Conservation (phyloP, 371 early-diverging fungal species). For the Haplosporangium sp. region DNA sequence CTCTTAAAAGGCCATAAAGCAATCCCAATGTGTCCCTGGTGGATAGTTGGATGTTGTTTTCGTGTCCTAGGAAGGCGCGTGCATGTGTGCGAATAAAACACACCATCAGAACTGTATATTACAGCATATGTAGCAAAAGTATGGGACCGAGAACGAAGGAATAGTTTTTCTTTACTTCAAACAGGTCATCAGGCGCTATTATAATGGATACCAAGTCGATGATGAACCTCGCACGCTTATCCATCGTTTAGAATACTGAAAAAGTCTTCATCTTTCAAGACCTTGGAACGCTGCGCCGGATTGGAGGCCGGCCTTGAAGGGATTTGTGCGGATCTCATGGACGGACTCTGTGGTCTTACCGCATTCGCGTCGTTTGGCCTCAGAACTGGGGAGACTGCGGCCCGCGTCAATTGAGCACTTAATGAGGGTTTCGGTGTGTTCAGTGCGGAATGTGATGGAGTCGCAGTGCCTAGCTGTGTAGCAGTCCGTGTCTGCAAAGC, state of each 20-base stretch:
- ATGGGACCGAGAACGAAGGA: no score
- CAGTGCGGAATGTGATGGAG: no score
- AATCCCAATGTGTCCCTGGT: slow-evolving; percentile 10
- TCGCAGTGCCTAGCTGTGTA: no score
- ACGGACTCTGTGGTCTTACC: not conserved
- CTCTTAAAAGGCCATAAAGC: no score
- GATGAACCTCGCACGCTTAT: not conserved
- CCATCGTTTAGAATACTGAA: slow-evolving; percentile 39
- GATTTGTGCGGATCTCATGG: slow-evolving; percentile 1
- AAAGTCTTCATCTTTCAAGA: slow-evolving; percentile 38
- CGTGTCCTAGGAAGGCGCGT: not conserved
- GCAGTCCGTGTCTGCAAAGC: no score
- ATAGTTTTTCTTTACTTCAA: no score
- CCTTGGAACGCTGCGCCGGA: slow-evolving; percentile 11
- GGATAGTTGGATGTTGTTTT: not conserved
- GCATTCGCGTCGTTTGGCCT: no score
- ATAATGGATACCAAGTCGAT: not conserved
- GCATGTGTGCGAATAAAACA: not conserved
- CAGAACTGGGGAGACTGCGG: no score
- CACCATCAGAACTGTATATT: not conserved
- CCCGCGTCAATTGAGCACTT: no score
- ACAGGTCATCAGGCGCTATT: no score
- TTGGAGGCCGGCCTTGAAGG: not conserved
- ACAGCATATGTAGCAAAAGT: not conserved
- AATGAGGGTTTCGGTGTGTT: no score